These are phyloP conservation scores for Camellia sinensis DNA, from an alignment of 148 eudicot species.

Conservation along the genomic window DNA sequence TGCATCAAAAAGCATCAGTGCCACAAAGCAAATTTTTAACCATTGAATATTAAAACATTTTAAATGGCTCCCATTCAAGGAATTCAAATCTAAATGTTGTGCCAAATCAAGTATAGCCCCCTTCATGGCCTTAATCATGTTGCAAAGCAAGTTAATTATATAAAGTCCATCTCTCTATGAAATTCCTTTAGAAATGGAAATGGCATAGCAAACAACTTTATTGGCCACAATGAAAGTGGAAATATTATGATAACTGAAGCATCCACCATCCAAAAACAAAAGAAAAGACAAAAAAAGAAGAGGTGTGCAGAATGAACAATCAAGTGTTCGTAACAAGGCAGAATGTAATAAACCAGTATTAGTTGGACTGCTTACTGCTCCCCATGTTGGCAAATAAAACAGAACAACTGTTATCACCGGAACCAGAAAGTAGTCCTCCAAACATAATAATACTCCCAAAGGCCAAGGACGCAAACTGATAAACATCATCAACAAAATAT, in stretches of 20 bases:
- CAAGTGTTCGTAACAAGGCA: neutral
- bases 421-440: conserved; percentile 87
- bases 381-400: conserved; percentile 95
- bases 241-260: neutral
- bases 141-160: neutral
- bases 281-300: neutral
- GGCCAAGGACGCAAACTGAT: conserved; percentile 85
- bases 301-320: neutral
- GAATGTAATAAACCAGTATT: conserved; percentile 14
- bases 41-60: no score
- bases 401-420: conserved; percentile 85
- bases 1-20: neutral
- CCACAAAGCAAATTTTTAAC: neutral
- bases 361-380: conserved; percentile 54
- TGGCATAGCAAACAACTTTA: no score
- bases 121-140: no score
- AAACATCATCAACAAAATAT: conserved; percentile 9
- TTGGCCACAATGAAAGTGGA: no score
- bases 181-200: no score
- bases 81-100: neutral
- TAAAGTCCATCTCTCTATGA: no score
- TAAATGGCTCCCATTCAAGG: neutral
- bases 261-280: no score
- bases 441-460: conserved; percentile 93
- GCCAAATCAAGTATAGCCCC: neutral